Base-by-base conservation (phyloP, 306 rosid genomes). In the Sechiopsis laciniata region DNA sequence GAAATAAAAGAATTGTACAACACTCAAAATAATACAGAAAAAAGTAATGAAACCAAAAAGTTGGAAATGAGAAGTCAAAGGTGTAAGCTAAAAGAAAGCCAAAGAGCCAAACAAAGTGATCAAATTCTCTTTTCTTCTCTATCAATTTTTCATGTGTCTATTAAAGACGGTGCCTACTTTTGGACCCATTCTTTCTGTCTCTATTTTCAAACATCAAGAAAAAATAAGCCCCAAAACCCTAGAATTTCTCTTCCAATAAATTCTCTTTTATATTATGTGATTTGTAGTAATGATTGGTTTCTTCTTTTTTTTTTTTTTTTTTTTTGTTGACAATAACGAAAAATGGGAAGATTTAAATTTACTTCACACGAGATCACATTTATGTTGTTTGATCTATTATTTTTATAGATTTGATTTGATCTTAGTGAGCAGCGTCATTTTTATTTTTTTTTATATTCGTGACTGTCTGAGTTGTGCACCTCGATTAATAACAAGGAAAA, bases 161-260 rank as follows among this genome's bases (percentile, higher is more conserved):
- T 67, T 82, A 81, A 81, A 85, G 89, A 75, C 96, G 96, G 96
- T 89, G 96, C 96, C 96, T 85, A 89, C 96, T 84, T 86, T 78
- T 86, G 95, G 89, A 71, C 91, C 91, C 85, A 69, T 82, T 32
- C 55, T 72, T 48, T 26, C 7, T 53, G 55, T 77, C 82, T 14
- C 19, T 5, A 3, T 69, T 46, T 69, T 50, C 57, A 69, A 69
- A 69, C 73, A 40, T 26, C 13, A 12, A 13, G 42, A 69, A 69
- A 50, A 21, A 48, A 1, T 2, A 48, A 3, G 0, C 55, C n/a
- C 21, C 32, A 19, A 2, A 26, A 26, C 32, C 45, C 32, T 35
- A 62, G 19, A 42, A 10, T 42, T 66, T 6, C n/a, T 19, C 32
- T 40, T 42, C 29, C 26, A 40, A 32, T 5, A 17, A 9, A 37